A percentile compares a stretch with the other conserved stretches of the same genome.
phyloP scores from a whole-genome alignment of 257 asterid species.

The Forsythia suspensa region DNA sequence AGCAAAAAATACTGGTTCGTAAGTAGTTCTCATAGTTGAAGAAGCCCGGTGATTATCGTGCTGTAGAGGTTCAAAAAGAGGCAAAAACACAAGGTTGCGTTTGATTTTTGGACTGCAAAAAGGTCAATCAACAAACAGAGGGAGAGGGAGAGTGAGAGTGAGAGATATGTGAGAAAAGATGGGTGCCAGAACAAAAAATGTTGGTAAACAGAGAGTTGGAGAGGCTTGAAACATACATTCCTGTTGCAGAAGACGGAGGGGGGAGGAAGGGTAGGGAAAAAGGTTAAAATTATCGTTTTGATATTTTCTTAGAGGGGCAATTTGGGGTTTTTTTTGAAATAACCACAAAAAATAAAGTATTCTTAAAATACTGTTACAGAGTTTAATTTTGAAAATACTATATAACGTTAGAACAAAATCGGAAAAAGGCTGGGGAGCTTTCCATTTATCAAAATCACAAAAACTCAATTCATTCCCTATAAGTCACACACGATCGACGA shows the following conservation, averaged over 20 bases:
- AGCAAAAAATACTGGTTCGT: neutral
- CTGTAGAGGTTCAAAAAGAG: neutral
- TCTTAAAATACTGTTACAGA: no score
- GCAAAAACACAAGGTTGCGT: neutral
- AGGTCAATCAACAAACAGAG: neutral
- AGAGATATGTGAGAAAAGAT: neutral
- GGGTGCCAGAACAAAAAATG: neutral
- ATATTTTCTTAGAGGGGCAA: neutral
- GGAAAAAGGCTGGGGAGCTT: no score
- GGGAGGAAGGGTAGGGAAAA: slow-evolving; percentile 8
- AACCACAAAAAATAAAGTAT: no score
- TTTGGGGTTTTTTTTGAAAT: no score
- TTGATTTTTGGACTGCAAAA: neutral
- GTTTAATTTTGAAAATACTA: no score
- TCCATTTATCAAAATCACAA: no score
- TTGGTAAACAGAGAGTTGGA: slow-evolving; percentile 2
- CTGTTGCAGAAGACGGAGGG: slow-evolving; percentile 20
- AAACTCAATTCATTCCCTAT: no score
- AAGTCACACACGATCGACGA: no score
- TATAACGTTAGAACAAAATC: no score
- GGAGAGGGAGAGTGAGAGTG: neutral
- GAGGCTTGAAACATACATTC: slow-evolving; percentile 25
- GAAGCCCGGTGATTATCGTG: neutral
- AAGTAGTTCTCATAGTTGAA: slow-evolving; percentile 14
- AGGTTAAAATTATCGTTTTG: neutral